A percentile compares a stretch with the other conserved stretches of the same genome.
phyloP scores from a whole-genome alignment of 306 rosid genomes.

The Heteromeles arbutifolia region DNA sequence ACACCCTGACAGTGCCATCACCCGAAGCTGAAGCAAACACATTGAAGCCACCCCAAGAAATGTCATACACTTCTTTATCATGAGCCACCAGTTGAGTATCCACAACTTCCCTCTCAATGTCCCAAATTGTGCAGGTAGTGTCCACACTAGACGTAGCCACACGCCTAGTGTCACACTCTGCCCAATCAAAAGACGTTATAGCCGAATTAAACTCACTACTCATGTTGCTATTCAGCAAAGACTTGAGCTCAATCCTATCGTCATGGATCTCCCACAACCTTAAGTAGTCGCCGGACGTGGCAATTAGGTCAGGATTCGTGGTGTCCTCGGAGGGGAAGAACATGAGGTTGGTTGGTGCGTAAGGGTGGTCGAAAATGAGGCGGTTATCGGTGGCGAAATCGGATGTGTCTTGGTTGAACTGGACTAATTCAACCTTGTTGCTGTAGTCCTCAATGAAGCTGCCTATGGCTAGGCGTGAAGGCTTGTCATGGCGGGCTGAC shows the following conservation, averaged over 20 bases:
- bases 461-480: constrained; percentile 46
- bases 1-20: constrained; percentile 61
- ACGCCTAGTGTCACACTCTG: constrained; percentile 24
- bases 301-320: constrained; percentile 44
- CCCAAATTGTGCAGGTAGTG: constrained; percentile 61
- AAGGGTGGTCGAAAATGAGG: constrained; percentile 51
- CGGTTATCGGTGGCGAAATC: constrained; percentile 42
- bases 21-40: constrained; percentile 67
- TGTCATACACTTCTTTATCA: constrained; percentile 63
- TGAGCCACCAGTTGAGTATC: constrained; percentile 66
- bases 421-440: constrained; percentile 62
- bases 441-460: constrained; percentile 50
- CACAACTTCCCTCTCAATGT: constrained; percentile 43
- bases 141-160: constrained; percentile 51
- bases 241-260: constrained; percentile 49
- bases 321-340: constrained; percentile 55
- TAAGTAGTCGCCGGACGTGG: constrained; percentile 58
- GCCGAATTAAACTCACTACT: constrained; percentile 41
- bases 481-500: constrained; percentile 50
- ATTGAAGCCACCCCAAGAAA: constrained; percentile 66
- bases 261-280: constrained; percentile 59
- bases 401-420: constrained; percentile 36
- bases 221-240: constrained; percentile 42
- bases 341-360: constrained; percentile 61
- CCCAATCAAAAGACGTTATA: constrained; percentile 61